Base-by-base conservation (phyloP, 192 early-diverging fungal genomes). In the Coemansia nantahalensis region DNA sequence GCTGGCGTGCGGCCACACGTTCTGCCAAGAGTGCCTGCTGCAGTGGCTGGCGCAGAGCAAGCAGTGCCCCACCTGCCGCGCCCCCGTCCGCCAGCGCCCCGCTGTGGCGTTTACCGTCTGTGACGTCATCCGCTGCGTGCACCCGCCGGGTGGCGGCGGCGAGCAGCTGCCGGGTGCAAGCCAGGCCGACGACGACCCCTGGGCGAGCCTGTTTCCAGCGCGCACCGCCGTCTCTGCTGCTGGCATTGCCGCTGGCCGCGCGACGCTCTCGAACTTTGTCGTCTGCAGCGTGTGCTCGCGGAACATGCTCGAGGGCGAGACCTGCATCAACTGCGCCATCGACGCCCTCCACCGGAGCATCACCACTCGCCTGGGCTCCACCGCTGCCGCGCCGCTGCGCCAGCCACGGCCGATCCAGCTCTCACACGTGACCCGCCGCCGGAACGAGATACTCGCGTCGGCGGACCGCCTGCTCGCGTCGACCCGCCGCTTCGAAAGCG, bases 1-100 rank as follows among this genome's bases (percentile, higher is more conserved):
- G 22, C 65, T 78, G 12, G 63, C 37, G 14, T 78, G 76, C 31
- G 76, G 76, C 7, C 76, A 78, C 40, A 56, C 56, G 22, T 78
- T 71, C 36, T 78, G 76, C 59, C 45, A 47, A 34, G 50, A 31
- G 11, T 78, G 76, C 16, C 53, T 71, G 16, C 33, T 47, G 40
- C 54, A 58, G 44, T 78, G 76, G 76, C 53, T 78, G 21, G 23
- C 18, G 13, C 48, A 26, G n/a, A 62, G 39, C 39, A 54, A 46
- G 28, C 49, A 56, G 26, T 78, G 76, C 24, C 76, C 76, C 14
- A 49, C 54, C 13, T 78, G 76, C 33, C 59, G 76, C 6, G 49
- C 58, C 5, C 24, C 43, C 0, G 68, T 78, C 24, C 12, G 11
- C 8, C 38, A 60, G 18, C 68, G 60, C 9, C 76, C 76, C 0